phyloP scores from a whole-genome alignment of 1,284 basidiomycete genomes.

The Trametes sp. region DNA sequence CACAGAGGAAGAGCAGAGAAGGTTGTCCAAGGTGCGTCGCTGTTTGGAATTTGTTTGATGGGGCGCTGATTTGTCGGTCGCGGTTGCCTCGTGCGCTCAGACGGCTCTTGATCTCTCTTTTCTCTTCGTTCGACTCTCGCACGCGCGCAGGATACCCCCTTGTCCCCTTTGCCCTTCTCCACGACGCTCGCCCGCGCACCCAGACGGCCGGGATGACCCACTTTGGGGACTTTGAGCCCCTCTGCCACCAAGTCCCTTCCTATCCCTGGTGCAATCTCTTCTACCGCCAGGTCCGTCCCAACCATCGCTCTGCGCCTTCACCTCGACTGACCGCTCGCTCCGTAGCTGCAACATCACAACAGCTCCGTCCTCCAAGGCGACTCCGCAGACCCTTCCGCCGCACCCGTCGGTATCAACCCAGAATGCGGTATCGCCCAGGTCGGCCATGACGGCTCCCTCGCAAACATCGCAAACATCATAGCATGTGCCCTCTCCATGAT shows the following conservation, averaged over 20 bases:
- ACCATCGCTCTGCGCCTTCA: slow-evolving; percentile 6
- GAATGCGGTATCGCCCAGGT: slow-evolving; percentile 60
- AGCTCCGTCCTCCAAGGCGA: slow-evolving; percentile 45
- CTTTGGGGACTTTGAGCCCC: slow-evolving; percentile 67
- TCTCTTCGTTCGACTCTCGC: not conserved
- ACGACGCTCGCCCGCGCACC: not conserved
- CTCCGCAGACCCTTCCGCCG: slow-evolving; percentile 51
- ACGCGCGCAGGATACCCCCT: slow-evolving; percentile 4
- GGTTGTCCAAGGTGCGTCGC: not conserved
- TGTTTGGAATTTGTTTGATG: slow-evolving; percentile 5
- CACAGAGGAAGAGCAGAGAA: not conserved
- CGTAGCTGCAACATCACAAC: slow-evolving; percentile 46
- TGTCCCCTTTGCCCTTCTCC: not conserved
- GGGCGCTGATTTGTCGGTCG: not conserved
- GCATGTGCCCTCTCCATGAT: slow-evolving; percentile 68
- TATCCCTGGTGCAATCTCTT: slow-evolving; percentile 80
- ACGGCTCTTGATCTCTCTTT: not conserved
- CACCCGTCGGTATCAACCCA: slow-evolving; percentile 66
- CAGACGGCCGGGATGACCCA: slow-evolving; percentile 48
- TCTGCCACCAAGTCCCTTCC: slow-evolving; percentile 65
- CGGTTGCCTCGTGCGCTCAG: not conserved
- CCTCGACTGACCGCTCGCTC: not conserved
- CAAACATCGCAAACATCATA: slow-evolving; percentile 79
- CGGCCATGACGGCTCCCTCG: slow-evolving; percentile 59
- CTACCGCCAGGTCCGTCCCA: slow-evolving; percentile 58